phyloP scores from a whole-genome alignment of 805 yeast genomes.

The Jamesozyma gamospora region DNA sequence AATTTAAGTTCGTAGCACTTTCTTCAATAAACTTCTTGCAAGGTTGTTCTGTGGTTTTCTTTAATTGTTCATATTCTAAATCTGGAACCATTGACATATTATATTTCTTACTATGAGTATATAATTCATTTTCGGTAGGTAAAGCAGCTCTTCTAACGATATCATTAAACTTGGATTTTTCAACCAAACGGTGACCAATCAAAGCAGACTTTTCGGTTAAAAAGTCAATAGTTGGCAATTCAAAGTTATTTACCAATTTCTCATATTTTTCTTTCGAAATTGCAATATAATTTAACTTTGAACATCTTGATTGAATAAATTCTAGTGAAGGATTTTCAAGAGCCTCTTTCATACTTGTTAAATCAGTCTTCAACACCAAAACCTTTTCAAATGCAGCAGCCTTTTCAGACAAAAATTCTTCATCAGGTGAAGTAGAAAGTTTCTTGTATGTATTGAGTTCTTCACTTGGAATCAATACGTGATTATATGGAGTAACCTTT shows the following conservation, averaged over 20 bases:
- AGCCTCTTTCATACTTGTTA: not conserved
- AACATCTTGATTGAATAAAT: slow-evolving; percentile 19
- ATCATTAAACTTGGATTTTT: slow-evolving; percentile 9
- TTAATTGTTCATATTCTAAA: slow-evolving; percentile 18
- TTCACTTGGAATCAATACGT: slow-evolving; percentile 1
- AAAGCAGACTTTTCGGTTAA: slow-evolving; percentile 20
- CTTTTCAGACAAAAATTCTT: not conserved
- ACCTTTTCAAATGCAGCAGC: not conserved
- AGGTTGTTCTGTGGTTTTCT: slow-evolving; percentile 16
- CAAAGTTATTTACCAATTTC: slow-evolving; percentile 6
- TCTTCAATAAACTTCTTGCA: slow-evolving; percentile 9
- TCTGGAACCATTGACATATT: slow-evolving; percentile 2
- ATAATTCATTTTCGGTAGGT: slow-evolving; percentile 10
- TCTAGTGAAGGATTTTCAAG: not conserved
- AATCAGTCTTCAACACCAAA: not conserved
- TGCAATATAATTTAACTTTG: slow-evolving; percentile 17
- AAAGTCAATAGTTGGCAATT: slow-evolving; percentile 16
- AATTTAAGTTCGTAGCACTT: slow-evolving; percentile 13
- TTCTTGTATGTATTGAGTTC: slow-evolving; percentile 5
- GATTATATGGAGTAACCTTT: not conserved
- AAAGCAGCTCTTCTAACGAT: slow-evolving; percentile 6
- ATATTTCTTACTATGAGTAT: not conserved
- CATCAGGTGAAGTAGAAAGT: not conserved
- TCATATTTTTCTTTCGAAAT: slow-evolving; percentile 11
- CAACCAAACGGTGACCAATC: slow-evolving; percentile 18